These are phyloP conservation scores for Trichoderma guizhouense DNA, from an alignment of 2,329 filamentous ascomycete species.

Conservation along the genomic window DNA sequence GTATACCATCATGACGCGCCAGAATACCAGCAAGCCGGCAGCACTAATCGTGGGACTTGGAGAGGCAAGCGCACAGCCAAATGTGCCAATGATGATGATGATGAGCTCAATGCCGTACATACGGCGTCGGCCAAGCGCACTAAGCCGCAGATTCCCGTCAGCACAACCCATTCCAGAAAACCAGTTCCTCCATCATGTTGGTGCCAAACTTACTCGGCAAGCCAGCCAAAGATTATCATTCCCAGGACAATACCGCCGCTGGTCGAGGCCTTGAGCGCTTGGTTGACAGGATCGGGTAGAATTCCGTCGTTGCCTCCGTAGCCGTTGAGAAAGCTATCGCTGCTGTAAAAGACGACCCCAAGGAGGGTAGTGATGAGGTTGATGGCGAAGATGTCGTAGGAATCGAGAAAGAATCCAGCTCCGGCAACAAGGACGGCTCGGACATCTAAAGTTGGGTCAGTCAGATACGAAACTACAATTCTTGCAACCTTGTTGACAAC, in stretches of 20 bases:
- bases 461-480: background rate
- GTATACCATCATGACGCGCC: conserved; percentile 67
- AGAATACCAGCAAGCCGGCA: conserved; percentile 65
- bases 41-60: conserved; percentile 58
- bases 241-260: conserved; percentile 76
- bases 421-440: conserved; percentile 73
- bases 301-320: conserved; percentile 52
- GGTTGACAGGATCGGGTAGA: conserved; percentile 63
- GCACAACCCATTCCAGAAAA: background rate
- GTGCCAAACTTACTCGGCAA: conserved; percentile 56
- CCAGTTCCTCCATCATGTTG: background rate
- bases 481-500: background rate
- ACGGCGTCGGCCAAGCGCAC: conserved; percentile 66
- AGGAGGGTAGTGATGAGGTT: conserved; percentile 69
- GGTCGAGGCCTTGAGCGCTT: conserved; percentile 77
- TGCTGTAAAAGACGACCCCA: conserved; percentile 72
- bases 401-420: conserved; percentile 80
- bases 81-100: conserved; percentile 67
- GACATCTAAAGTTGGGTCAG: conserved; percentile 46
- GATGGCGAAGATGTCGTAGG: conserved; percentile 79
- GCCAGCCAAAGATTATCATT: conserved; percentile 71
- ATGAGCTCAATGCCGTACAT: conserved; percentile 80
- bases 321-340: conserved; percentile 39
- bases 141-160: conserved; percentile 20
- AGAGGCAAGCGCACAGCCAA: conserved; percentile 63